Evolutionary conservation across 345 rosid genomes (phyloP).

Genomic region (Populus davidiana): DNA sequence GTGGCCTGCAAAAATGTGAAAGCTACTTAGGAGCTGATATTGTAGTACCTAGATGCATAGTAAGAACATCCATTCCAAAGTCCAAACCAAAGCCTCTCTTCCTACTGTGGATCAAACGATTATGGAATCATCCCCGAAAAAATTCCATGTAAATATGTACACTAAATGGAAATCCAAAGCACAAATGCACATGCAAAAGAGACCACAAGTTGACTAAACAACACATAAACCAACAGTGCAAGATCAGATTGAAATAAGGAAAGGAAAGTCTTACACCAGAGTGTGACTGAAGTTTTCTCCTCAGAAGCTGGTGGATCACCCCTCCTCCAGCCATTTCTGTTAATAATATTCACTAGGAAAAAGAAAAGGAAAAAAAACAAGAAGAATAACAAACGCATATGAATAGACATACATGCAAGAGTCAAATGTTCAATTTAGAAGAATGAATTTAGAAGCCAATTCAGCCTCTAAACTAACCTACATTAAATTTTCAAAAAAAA

Average conservation of each 20-base stretch:
- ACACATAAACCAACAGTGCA: not conserved
- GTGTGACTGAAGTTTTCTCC: slow-evolving; percentile 71
- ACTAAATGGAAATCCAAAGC: not conserved
- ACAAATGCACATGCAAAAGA: not conserved
- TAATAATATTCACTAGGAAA: slow-evolving; percentile 29
- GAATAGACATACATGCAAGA: not conserved
- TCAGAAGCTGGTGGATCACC: slow-evolving; percentile 79
- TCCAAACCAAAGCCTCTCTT: not conserved
- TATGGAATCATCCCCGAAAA: not conserved
- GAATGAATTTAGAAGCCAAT: too few relatives aligned
- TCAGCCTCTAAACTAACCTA: not conserved
- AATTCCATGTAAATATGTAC: not conserved
- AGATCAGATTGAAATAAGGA: not conserved
- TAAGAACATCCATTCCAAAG: not conserved
- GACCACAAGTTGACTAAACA: not conserved
- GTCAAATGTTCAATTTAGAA: not conserved
- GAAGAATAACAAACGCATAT: not conserved
- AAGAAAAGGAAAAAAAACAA: not conserved
- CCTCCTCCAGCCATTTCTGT: slow-evolving; percentile 81
- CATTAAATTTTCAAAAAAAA: not conserved
- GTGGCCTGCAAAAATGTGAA: slow-evolving; percentile 44
- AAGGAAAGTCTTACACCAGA: slow-evolving; percentile 46
- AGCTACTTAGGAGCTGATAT: slow-evolving; percentile 14
- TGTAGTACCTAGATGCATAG: not conserved
- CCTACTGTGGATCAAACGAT: not conserved